phyloP scores from a whole-genome alignment of 805 yeast species.

The Starmerella bombi region DNA sequence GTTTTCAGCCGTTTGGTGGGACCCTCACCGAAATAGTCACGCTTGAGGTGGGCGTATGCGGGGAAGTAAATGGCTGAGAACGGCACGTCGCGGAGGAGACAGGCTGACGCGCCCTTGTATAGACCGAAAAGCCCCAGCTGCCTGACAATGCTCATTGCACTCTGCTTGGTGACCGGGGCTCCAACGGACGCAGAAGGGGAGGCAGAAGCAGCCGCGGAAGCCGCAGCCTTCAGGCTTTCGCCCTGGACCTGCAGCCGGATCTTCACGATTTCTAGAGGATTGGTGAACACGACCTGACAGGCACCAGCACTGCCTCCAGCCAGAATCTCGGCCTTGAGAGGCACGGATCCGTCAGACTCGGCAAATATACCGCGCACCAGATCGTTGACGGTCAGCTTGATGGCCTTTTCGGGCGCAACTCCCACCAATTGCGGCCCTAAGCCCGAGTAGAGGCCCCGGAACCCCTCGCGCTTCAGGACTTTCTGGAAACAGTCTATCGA shows the following conservation, averaged over 20 bases:
- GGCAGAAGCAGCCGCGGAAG: slow-evolving; percentile 3
- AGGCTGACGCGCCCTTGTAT: slow-evolving; percentile 84
- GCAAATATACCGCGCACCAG: slow-evolving; percentile 63
- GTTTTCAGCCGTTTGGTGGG: slow-evolving; percentile 60
- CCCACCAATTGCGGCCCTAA: slow-evolving; percentile 89
- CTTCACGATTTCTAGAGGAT: slow-evolving; percentile 91
- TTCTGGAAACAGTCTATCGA: slow-evolving; percentile 78
- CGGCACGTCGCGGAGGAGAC: slow-evolving; percentile 88
- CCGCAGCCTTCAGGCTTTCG: slow-evolving; percentile 30
- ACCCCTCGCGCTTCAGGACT: slow-evolving; percentile 64
- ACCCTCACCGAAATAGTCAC: slow-evolving; percentile 67
- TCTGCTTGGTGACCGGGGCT: slow-evolving; percentile 22
- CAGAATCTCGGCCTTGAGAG: slow-evolving; percentile 50
- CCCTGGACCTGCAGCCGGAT: slow-evolving; percentile 93
- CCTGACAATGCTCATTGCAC: slow-evolving; percentile 60
- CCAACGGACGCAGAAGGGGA: too few species aligned
- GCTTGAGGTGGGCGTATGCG: slow-evolving; percentile 84
- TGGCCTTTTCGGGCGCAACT: slow-evolving; percentile 97
- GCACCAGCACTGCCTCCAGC: slow-evolving; percentile 96
- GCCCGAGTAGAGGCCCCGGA: slow-evolving; percentile 80
- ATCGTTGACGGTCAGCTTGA: slow-evolving; percentile 88
- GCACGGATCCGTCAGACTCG: slow-evolving; percentile 37
- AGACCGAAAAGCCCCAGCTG: slow-evolving; percentile 74
- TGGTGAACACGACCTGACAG: slow-evolving; percentile 90
- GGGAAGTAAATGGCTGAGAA: slow-evolving; percentile 96